These are phyloP conservation scores for Agaricus blazei DNA, from an alignment of 768 basidiomycete genomes.

Conservation along the genomic window DNA sequence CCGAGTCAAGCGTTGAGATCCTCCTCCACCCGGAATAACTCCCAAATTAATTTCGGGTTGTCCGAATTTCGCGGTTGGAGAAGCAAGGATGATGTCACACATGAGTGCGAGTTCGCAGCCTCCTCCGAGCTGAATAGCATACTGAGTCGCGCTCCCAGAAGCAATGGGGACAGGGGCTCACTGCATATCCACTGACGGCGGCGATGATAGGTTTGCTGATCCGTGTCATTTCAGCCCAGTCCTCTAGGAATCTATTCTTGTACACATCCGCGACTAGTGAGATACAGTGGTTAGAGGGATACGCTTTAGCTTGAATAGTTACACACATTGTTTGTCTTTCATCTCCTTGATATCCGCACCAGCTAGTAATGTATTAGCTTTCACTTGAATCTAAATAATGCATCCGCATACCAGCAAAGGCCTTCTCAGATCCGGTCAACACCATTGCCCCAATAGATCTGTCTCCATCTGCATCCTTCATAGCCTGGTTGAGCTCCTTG, in stretches of 20 bases:
- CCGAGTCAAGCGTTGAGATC: conserved; percentile 84
- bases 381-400: neutral
- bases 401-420: conserved; percentile 76
- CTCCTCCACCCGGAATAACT: conserved; percentile 92
- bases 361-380: conserved; percentile 37
- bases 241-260: conserved; percentile 76
- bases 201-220: conserved; percentile 94
- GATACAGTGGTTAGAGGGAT: neutral
- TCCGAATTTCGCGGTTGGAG: conserved; percentile 87
- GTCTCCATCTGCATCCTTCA: conserved; percentile 68
- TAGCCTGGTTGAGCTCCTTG: conserved; percentile 72
- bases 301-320: neutral
- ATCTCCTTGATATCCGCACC: conserved; percentile 99
- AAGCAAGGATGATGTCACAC: conserved; percentile 93
- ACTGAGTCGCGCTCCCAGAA: neutral
- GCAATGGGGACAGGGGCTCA: conserved; percentile 28
- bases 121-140: conserved; percentile 65
- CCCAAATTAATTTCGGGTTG: conserved; percentile 97
- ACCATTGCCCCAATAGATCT: conserved; percentile 77
- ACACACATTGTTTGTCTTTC: conserved; percentile 90
- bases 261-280: conserved; percentile 77
- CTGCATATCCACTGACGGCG: conserved; percentile 92
- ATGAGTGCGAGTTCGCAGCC: conserved; percentile 96
- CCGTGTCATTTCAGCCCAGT: conserved; percentile 70
- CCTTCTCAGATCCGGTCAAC: conserved; percentile 86